phyloP scores from a whole-genome alignment of 805 yeast species.

The Ogataea nakhonphanomensis region DNA sequence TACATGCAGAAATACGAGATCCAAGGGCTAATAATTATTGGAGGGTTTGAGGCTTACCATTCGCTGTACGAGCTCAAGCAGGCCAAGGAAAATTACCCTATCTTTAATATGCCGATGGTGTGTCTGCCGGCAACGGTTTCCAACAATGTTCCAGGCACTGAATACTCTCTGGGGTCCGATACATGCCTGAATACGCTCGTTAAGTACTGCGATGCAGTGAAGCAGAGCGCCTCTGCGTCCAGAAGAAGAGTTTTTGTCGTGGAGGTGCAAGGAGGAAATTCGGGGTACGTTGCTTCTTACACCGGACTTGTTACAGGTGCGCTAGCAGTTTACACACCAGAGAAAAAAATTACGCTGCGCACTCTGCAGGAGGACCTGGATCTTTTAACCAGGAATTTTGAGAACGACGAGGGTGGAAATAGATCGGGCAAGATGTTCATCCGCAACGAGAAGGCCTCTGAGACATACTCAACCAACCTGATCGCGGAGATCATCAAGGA shows the following conservation, averaged over 20 bases:
- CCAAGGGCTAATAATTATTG: constrained; percentile 87
- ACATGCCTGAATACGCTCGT: constrained; percentile 91
- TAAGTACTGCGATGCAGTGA: constrained; percentile 90
- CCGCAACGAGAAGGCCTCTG: constrained; percentile 79
- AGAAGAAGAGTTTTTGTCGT: constrained; percentile 93
- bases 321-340: constrained; percentile 87
- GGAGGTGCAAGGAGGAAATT: constrained; percentile 97
- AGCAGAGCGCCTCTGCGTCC: constrained; percentile 92
- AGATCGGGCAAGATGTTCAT: constrained; percentile 83
- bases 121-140: constrained; percentile 94
- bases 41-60: constrained; percentile 96
- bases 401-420: constrained; percentile 70
- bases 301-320: constrained; percentile 89
- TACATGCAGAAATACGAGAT: constrained; percentile 84
- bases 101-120: constrained; percentile 91
- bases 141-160: constrained; percentile 98
- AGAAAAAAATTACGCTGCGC: constrained; percentile 64
- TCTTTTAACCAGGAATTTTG: constrained; percentile 63
- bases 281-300: constrained; percentile 88
- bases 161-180: constrained; percentile 91
- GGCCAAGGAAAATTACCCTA: constrained; percentile 77
- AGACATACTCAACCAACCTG: constrained; percentile 75
- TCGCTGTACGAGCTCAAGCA: constrained; percentile 77
- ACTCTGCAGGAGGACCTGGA: constrained; percentile 75
- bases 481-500: constrained; percentile 83